These are phyloP conservation scores for Pyrenophora seminiperda DNA, from an alignment of 2,329 filamentous ascomycete species.

Conservation along the genomic window DNA sequence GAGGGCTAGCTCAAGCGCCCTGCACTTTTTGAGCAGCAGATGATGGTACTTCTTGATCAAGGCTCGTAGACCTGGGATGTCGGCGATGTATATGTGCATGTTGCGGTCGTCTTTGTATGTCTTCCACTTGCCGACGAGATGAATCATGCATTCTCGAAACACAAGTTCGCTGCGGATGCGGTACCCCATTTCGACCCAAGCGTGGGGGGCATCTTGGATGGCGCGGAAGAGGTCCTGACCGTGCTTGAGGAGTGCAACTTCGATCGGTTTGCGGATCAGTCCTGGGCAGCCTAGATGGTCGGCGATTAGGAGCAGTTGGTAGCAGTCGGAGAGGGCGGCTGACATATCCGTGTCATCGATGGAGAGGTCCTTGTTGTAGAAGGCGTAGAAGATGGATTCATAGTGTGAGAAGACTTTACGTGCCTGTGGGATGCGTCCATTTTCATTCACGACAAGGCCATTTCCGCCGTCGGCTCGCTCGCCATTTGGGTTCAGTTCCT, in stretches of 20 bases:
- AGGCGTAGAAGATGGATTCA: slow-evolving; percentile 53
- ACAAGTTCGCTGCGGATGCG: slow-evolving; percentile 54
- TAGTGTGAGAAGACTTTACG: slow-evolving; percentile 44
- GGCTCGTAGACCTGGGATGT: slow-evolving; percentile 26
- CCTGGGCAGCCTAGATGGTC: slow-evolving; percentile 54
- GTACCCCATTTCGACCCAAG: slow-evolving; percentile 54
- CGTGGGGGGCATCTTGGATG: slow-evolving; percentile 51
- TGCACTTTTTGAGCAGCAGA: slow-evolving; percentile 31
- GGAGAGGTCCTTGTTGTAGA: slow-evolving; percentile 52
- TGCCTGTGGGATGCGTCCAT: slow-evolving; percentile 39
- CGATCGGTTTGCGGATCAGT: slow-evolving; percentile 53
- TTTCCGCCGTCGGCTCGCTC: slow-evolving; percentile 25
- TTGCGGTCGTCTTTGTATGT: slow-evolving; percentile 10
- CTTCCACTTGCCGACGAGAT: slow-evolving; percentile 52
- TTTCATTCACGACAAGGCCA: slow-evolving; percentile 42
- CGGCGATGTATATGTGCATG: slow-evolving; percentile 21
- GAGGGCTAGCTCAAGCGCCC: slow-evolving; percentile 35
- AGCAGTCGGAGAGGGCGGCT: slow-evolving; percentile 48
- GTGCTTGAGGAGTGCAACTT: slow-evolving; percentile 55
- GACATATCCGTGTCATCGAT: slow-evolving; percentile 50
- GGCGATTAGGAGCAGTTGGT: slow-evolving; percentile 52
- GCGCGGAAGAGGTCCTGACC: slow-evolving; percentile 54
- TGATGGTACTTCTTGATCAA: slow-evolving; percentile 43
- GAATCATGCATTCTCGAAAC: slow-evolving; percentile 54
- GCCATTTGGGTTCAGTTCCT: slow-evolving; percentile 46